Evolutionary conservation across 139 green algal genomes (phyloP), one percentile per base, ranked within the genome.

Genomic region (Chlorella sp.): DNA sequence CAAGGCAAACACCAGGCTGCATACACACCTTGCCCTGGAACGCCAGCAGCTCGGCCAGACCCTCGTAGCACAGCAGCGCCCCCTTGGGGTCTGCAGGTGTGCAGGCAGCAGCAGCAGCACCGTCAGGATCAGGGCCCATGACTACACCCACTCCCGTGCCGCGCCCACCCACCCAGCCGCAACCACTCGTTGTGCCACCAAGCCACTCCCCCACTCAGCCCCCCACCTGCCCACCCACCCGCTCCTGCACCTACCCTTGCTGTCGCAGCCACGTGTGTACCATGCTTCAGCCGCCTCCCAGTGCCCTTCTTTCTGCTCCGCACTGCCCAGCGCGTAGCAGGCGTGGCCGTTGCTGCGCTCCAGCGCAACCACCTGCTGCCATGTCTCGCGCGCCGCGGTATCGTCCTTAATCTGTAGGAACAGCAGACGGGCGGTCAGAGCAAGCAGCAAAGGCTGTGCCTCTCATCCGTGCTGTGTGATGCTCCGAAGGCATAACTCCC

Each of bases 11-110:
- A 65, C 56, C 9, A 14, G 26, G 22, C 56, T 65, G 56, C 56
- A 20, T 65, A 17, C 79, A 3, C 79, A 76, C 79, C 30, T 87
- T 67, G 20, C 91, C 91, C 38, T 79, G 36, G 60, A 96, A 96
- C 0, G 78, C 89, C 38, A 89, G 46, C 30, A 96, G 86, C 67
- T 90, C 85, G 19, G 93, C 93, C 60, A 95, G 73, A 4, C 82
- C 93, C 60, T 92, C 91, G 54, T 83, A 91, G 83, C 88, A 93
- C 46, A 93, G 81, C 87, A 96, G 82, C 14, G 85, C 74, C 0
- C 88, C 88, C 38, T 87, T 78, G 26, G 34, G 51, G 67, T 86
- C 87, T 92, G 82, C 83, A 70, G 54, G 62, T 11, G 17, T n/a
- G n/a, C n/a, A 72, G 46, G 41, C 7, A 44, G 24, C 65, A 73